Conservation (phyloP, 2,329 filamentous ascomycete genomes). For the Penicillium thymicola region DNA sequence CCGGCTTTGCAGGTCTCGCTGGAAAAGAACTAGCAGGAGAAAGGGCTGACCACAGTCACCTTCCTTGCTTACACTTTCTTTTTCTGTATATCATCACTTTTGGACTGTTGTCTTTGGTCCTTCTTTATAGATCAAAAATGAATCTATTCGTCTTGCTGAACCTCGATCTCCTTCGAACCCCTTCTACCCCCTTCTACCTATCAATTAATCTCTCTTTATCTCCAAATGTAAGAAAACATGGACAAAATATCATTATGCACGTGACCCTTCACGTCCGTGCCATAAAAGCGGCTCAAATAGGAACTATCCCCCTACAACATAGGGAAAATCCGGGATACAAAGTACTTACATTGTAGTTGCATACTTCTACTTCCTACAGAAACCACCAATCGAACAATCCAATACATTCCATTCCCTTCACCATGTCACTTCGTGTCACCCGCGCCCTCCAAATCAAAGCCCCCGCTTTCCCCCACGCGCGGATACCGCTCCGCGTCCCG, state of each 20-base stretch:
- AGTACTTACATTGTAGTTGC: background rate
- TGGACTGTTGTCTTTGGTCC: background rate
- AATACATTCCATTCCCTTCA: background rate
- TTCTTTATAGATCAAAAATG: background rate
- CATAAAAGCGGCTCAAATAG: background rate
- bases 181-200: background rate
- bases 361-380: background rate
- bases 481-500: conserved; percentile 13
- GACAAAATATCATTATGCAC: background rate
- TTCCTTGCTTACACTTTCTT: background rate
- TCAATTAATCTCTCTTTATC: background rate
- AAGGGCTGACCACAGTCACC: background rate
- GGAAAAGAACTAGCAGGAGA: background rate
- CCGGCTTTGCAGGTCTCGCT: background rate
- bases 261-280: background rate
- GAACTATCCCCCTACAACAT: background rate
- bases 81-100: background rate
- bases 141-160: background rate
- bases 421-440: background rate
- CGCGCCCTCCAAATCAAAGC: background rate
- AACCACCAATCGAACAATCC: background rate
- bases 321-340: background rate
- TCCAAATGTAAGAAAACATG: background rate
- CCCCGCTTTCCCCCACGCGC: conserved; percentile 24
- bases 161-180: background rate